Evolutionary conservation across 495 filamentous ascomycete genomes (phyloP).

Genomic region (Hypoxylon lienhwacheense): DNA sequence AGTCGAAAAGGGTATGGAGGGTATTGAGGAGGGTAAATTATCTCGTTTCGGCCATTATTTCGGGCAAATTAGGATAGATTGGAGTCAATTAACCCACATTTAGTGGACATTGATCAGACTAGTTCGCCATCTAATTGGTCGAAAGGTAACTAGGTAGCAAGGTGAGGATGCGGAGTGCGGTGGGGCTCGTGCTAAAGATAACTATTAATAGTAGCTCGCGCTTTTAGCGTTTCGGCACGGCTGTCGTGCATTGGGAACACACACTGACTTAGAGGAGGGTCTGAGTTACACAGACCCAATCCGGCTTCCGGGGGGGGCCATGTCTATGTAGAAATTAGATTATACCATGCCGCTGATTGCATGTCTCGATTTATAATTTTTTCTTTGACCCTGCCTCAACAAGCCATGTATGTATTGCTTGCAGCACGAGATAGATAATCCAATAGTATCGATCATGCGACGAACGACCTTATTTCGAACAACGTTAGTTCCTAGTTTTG

Average conservation of each 20-base stretch:
- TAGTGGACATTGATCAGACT: no score
- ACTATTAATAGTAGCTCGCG: no score
- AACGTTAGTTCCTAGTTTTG: constrained; percentile 2
- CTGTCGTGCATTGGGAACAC: constrained; percentile 22
- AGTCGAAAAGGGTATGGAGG: no score
- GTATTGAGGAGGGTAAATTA: constrained; percentile 24
- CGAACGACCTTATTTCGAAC: no score
- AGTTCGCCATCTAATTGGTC: constrained; percentile 30
- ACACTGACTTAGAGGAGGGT: not conserved
- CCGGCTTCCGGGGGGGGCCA: constrained; percentile 24
- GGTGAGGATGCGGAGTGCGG: constrained; percentile 23
- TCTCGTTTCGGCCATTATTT: constrained; percentile 27
- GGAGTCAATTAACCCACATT: constrained; percentile 28
- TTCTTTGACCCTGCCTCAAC: constrained; percentile 14
- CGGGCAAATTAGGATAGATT: constrained; percentile 26
- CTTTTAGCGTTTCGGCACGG: constrained; percentile 38
- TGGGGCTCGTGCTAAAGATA: constrained; percentile 39
- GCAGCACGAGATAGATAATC: no score
- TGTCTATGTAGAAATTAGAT: constrained; percentile 7
- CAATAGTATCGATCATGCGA: no score
- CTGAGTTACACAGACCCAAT: constrained; percentile 17
- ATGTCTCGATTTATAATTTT: no score
- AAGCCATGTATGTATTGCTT: constrained; percentile 16
- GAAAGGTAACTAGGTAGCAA: constrained; percentile 24
- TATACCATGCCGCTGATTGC: no score